Evolutionary conservation across 2,329 filamentous ascomycete species (phyloP).

Genomic region (Fusarium setosum): DNA sequence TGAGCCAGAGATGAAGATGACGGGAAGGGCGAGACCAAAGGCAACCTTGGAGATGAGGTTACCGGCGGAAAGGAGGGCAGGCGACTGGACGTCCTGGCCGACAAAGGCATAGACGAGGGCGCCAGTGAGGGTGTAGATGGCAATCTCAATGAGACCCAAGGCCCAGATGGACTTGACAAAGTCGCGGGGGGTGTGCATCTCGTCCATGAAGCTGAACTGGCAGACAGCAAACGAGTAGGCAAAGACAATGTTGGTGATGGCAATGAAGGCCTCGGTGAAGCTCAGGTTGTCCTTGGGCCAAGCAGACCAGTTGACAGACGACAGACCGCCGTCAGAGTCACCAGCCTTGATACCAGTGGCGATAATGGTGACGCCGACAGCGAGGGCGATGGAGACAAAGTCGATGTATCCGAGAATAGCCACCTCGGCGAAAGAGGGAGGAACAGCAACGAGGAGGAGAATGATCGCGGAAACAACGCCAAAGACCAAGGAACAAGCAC

Average conservation of each 20-base stretch:
- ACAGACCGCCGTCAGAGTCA: slow-evolving; percentile 46
- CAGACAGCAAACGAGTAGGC: slow-evolving; percentile 71
- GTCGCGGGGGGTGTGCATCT: slow-evolving; percentile 62
- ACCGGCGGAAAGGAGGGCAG: slow-evolving; percentile 75
- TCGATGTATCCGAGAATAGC: slow-evolving; percentile 63
- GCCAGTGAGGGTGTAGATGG: slow-evolving; percentile 75
- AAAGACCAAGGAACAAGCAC: slow-evolving; percentile 58
- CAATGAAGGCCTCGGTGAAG: slow-evolving; percentile 67
- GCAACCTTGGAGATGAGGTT: slow-evolving; percentile 71
- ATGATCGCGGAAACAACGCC: slow-evolving; percentile 59
- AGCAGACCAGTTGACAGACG: slow-evolving; percentile 54
- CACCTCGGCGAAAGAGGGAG: slow-evolving; percentile 61
- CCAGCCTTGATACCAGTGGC: slow-evolving; percentile 64
- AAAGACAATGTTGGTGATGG: slow-evolving; percentile 76
- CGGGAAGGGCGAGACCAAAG: slow-evolving; percentile 77
- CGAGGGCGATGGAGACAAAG: slow-evolving; percentile 71
- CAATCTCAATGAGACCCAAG: slow-evolving; percentile 70
- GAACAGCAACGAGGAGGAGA: slow-evolving; percentile 58
- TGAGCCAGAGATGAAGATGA: slow-evolving; percentile 79
- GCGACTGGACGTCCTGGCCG: slow-evolving; percentile 71
- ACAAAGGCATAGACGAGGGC: slow-evolving; percentile 77
- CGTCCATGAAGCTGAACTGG: slow-evolving; percentile 65
- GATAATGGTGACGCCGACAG: slow-evolving; percentile 75
- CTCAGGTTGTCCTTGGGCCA: slow-evolving; percentile 58
- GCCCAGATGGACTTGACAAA: slow-evolving; percentile 68